These are phyloP conservation scores for Fonsecaea pedrosoi DNA, from an alignment of 2,329 filamentous ascomycete genomes.

Conservation along the genomic window DNA sequence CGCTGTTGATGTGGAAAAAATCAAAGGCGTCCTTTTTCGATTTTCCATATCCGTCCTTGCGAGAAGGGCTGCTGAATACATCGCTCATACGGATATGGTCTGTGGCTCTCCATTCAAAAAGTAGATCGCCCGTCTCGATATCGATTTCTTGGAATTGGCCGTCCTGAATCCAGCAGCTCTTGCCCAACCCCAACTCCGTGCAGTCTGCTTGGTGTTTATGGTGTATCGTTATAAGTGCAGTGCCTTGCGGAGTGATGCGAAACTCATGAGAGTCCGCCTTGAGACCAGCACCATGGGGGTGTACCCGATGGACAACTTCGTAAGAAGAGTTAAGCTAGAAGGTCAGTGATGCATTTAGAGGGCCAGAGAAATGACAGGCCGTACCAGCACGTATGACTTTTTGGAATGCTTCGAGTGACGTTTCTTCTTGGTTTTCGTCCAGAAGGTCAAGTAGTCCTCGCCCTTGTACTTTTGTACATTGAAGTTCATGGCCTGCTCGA, in stretches of 20 bases:
- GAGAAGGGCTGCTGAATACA: conserved; percentile 22
- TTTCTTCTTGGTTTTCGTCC: conserved; percentile 56
- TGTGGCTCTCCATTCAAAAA: conserved; percentile 57
- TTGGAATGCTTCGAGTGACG: conserved; percentile 55
- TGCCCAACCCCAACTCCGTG: conserved; percentile 22
- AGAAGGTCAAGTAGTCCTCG: conserved; percentile 57
- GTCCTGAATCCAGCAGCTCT: conserved; percentile 50
- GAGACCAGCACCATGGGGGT: conserved; percentile 30
- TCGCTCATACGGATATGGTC: conserved; percentile 44
- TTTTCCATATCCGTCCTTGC: conserved; percentile 21
- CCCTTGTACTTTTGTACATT: conserved; percentile 55
- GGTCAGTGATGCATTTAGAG: conserved; percentile 50
- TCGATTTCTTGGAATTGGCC: conserved; percentile 53
- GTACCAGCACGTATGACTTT: conserved; percentile 46
- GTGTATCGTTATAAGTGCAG: conserved; percentile 36
- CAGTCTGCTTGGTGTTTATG: conserved; percentile 32
- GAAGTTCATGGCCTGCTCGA: conserved; percentile 53
- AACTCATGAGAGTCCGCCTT: conserved; percentile 39
- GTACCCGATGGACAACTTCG: conserved; percentile 33
- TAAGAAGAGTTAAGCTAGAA: conserved; percentile 49
- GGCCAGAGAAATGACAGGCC: conserved; percentile 46
- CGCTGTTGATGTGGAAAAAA: conserved; percentile 64
- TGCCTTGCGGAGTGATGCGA: conserved; percentile 32
- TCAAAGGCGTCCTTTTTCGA: conserved; percentile 51
- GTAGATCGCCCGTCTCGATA: conserved; percentile 50